A percentile compares a stretch with the other conserved stretches of the same genome.
Conservation (phyloP, 139 green algal genomes). For the Closterium sp. region DNA sequence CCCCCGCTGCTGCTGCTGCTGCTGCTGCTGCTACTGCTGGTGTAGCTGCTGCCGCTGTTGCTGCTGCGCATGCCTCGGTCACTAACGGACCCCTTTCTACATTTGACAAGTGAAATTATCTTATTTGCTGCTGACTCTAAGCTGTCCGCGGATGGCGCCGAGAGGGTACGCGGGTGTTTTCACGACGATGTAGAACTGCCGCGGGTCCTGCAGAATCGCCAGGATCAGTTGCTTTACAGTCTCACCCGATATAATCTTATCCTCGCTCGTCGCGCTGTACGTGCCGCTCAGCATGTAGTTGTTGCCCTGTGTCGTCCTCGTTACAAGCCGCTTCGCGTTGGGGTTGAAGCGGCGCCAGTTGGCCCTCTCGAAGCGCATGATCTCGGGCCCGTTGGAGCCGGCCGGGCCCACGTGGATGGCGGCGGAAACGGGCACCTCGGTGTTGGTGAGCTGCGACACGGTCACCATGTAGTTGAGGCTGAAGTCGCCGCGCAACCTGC, state of each 20-base stretch:
- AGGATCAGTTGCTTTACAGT: neutral
- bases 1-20: too few species aligned
- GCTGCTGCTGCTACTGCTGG: too few species aligned
- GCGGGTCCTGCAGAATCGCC: neutral
- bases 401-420: neutral
- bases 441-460: neutral
- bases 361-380: neutral
- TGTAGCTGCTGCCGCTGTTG: neutral
- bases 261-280: neutral
- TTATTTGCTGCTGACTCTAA: neutral
- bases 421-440: neutral
- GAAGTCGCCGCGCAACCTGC: neutral
- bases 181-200: neutral
- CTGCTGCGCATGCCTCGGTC: neutral
- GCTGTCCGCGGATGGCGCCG: neutral
- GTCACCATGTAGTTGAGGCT: neutral
- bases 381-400: neutral
- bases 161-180: neutral
- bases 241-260: neutral
- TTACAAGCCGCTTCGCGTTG: neutral
- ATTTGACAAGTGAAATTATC: neutral
- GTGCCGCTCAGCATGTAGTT: neutral
- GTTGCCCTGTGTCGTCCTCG: neutral
- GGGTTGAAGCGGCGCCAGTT: neutral
- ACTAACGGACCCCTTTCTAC: neutral